phyloP scores from a whole-genome alignment of 2,329 filamentous ascomycete species.

The Diplodia scrobiculata region DNA sequence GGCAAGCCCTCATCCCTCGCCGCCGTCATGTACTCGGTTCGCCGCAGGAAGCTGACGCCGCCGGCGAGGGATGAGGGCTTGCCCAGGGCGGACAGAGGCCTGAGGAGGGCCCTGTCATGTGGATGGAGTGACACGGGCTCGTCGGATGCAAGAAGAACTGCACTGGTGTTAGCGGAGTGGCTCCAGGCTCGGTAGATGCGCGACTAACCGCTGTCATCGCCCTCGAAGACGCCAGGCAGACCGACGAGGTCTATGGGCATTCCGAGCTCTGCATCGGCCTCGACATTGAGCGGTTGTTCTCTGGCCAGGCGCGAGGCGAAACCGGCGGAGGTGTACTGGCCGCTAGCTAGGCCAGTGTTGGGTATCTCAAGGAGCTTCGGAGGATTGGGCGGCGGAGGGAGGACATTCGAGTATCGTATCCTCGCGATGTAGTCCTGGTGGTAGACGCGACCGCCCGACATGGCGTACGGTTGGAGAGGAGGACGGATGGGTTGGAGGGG shows the following conservation, averaged over 20 bases:
- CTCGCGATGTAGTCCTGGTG: slow-evolving; percentile 98
- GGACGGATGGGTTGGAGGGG: not conserved
- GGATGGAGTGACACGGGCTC: slow-evolving; percentile 73
- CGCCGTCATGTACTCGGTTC: slow-evolving; percentile 89
- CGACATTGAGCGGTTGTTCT: slow-evolving; percentile 92
- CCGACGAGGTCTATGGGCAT: slow-evolving; percentile 97
- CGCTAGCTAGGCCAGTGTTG: slow-evolving; percentile 82
- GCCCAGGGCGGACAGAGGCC: slow-evolving; percentile 79
- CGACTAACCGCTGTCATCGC: slow-evolving; percentile 81
- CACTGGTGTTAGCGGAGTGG: slow-evolving; percentile 33
- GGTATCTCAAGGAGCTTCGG: slow-evolving; percentile 97
- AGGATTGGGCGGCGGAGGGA: slow-evolving; percentile 89
- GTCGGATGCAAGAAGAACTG: slow-evolving; percentile 80
- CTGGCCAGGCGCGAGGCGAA: slow-evolving; percentile 87
- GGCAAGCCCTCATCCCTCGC: too few species aligned
- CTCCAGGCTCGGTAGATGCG: not conserved
- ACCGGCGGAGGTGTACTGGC: slow-evolving; percentile 84
- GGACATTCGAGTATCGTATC: slow-evolving; percentile 91
- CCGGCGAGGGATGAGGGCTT: slow-evolving; percentile 76
- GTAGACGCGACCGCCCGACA: slow-evolving; percentile 43
- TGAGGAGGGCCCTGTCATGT: slow-evolving; percentile 79
- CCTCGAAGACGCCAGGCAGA: slow-evolving; percentile 91
- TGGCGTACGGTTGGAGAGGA: slow-evolving; percentile 8
- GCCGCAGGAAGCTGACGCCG: slow-evolving; percentile 87
- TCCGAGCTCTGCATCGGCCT: slow-evolving; percentile 94